Conservation (phyloP, 805 yeast genomes). For the Ogataea methanolica region DNA sequence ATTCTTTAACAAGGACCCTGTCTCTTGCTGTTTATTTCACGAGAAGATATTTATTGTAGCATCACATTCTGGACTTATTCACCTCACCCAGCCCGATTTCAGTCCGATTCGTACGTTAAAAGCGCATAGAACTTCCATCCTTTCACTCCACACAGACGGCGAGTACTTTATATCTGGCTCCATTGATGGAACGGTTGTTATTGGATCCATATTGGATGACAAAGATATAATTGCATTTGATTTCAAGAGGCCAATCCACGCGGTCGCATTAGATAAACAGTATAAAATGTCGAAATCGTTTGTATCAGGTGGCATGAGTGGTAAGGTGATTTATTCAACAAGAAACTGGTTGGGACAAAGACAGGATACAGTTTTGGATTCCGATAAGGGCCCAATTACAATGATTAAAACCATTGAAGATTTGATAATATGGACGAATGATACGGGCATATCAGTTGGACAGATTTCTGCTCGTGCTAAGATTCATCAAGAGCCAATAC, state of each 20-base stretch:
- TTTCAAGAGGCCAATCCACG: slow-evolving; percentile 82
- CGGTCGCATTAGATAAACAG: slow-evolving; percentile 74
- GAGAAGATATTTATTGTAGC: slow-evolving; percentile 71
- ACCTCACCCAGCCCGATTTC: slow-evolving; percentile 58
- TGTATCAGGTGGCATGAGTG: slow-evolving; percentile 87
- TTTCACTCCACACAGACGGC: slow-evolving; percentile 72
- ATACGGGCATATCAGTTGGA: slow-evolving; percentile 67
- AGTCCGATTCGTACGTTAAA: slow-evolving; percentile 64
- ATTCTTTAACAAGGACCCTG: slow-evolving; percentile 70
- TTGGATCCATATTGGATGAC: slow-evolving; percentile 63
- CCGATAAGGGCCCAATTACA: slow-evolving; percentile 66
- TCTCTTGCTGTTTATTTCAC: slow-evolving; percentile 63
- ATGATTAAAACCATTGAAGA: slow-evolving; percentile 60
- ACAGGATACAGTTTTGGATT: slow-evolving; percentile 58
- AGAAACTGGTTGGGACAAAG: slow-evolving; percentile 87
- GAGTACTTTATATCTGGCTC: slow-evolving; percentile 79
- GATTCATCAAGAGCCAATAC: slow-evolving; percentile 51
- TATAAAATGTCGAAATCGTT: slow-evolving; percentile 61
- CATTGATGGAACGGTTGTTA: slow-evolving; percentile 88
- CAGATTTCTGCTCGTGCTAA: slow-evolving; percentile 48
- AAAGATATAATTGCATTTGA: slow-evolving; percentile 69
- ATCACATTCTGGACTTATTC: slow-evolving; percentile 82
- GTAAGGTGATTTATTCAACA: slow-evolving; percentile 69
- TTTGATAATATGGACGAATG: slow-evolving; percentile 78
- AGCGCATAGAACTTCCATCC: slow-evolving; percentile 81